Percentiles rank a stretch among this genome's conserved stretches.
phyloP scores from a whole-genome alignment of 2,329 filamentous ascomycete genomes.

The Aspergillus quadrilineatus region DNA sequence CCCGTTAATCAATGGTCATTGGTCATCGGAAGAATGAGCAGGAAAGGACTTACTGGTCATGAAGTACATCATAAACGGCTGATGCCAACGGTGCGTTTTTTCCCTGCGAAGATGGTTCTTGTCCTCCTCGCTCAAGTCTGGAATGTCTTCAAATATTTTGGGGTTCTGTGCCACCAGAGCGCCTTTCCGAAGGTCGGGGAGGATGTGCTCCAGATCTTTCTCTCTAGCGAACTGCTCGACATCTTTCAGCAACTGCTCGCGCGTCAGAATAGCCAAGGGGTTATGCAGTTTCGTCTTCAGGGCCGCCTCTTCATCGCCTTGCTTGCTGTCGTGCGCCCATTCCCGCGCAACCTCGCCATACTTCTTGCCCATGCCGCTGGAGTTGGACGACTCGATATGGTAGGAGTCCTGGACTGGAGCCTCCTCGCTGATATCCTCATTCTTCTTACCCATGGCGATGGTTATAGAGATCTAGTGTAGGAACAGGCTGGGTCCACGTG shows the following conservation, averaged over 20 bases:
- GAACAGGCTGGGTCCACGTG: neutral
- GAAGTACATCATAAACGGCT: constrained; percentile 52
- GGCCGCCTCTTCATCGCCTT: neutral
- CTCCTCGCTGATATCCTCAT: neutral
- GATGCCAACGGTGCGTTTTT: constrained; percentile 51
- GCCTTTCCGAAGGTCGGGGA: constrained; percentile 52
- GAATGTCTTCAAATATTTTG: constrained; percentile 48
- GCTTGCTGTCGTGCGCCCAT: neutral
- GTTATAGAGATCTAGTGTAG: neutral
- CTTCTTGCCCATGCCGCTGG: neutral
- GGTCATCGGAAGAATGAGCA: too few species aligned
- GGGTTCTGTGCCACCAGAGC: constrained; percentile 56
- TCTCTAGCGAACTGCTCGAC: constrained; percentile 55
- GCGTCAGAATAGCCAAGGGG: constrained; percentile 54
- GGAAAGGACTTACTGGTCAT: constrained; percentile 33
- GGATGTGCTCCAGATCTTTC: constrained; percentile 51
- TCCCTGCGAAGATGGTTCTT: constrained; percentile 45
- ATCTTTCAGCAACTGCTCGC: constrained; percentile 53
- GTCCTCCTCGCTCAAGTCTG: constrained; percentile 48
- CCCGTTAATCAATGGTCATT: neutral
- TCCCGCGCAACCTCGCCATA: neutral
- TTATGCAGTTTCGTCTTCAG: constrained; percentile 39
- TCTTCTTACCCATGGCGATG: constrained; percentile 1
- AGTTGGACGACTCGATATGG: constrained; percentile 3
- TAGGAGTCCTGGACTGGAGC: neutral